phyloP scores from a whole-genome alignment of 192 early-diverging fungal genomes.

The Phycomyces blakesleeanus region DNA sequence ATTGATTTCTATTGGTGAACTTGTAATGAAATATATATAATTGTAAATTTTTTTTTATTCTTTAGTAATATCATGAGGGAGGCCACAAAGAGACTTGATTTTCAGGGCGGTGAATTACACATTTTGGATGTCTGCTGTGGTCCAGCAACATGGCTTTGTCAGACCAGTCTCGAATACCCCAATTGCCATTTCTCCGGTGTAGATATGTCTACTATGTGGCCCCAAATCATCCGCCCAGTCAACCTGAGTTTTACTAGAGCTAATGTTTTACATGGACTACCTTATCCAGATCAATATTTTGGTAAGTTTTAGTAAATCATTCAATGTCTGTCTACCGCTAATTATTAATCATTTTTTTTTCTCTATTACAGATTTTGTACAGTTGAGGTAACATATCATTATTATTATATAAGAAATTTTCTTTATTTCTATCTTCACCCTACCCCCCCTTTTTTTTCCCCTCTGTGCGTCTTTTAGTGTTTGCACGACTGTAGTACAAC shows the following conservation, averaged over 20 bases:
- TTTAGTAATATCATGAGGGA: slow-evolving; percentile 26
- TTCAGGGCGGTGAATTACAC: slow-evolving; percentile 21
- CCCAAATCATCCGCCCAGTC: slow-evolving; percentile 25
- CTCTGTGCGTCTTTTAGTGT: too few species aligned
- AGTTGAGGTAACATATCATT: slow-evolving; percentile 25
- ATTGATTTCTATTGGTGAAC: too few species aligned
- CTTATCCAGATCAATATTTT: slow-evolving; percentile 26
- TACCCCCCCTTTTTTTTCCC: too few species aligned
- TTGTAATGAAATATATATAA: too few species aligned
- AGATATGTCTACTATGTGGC: slow-evolving; percentile 26
- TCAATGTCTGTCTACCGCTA: too few species aligned
- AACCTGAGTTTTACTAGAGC: slow-evolving; percentile 23
- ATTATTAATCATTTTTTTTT: too few species aligned
- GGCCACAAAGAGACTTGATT: slow-evolving; percentile 20
- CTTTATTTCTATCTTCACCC: too few species aligned
- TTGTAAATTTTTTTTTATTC: slow-evolving; percentile 1
- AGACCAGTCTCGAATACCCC: slow-evolving; percentile 27
- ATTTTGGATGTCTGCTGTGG: slow-evolving; percentile 26
- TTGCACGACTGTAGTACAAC: too few species aligned
- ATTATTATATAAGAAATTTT: too few species aligned
- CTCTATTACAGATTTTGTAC: slow-evolving; percentile 23
- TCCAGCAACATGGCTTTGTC: slow-evolving; percentile 24
- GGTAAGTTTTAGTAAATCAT: too few species aligned
- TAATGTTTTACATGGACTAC: slow-evolving; percentile 24
- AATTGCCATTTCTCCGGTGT: slow-evolving; percentile 23